A percentile compares a stretch with the other conserved stretches of the same genome.
Evolutionary conservation across 2,329 filamentous ascomycete genomes (phyloP).

Genomic region (Aspergillus puulaauensis): DNA sequence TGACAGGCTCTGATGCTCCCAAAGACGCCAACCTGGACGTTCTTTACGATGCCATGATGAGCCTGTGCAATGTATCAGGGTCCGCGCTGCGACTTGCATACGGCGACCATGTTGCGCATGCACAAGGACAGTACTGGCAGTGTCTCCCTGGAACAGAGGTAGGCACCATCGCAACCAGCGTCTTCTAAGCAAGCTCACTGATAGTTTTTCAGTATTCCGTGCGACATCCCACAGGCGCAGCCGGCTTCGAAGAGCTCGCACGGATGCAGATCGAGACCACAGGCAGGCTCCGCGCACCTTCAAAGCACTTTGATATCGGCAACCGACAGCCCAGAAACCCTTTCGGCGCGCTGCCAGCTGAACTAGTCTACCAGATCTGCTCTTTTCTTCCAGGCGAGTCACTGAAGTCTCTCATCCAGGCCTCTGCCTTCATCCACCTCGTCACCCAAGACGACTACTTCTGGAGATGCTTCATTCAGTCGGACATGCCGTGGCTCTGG

Average conservation of each 20-base stretch:
- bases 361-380: conserved; percentile 21
- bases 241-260: conserved; percentile 8
- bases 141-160: conserved; percentile 22
- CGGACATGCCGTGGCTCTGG: conserved; percentile 24
- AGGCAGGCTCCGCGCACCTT: conserved; percentile 5
- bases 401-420: conserved; percentile 16
- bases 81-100: conserved; percentile 19
- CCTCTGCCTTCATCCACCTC: conserved; percentile 17
- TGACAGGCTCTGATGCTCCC: conserved; percentile 16
- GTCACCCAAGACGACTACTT: conserved; percentile 21
- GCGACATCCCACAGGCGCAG: conserved; percentile 16
- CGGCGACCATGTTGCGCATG: conserved; percentile 16
- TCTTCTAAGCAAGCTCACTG: neutral
- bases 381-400: conserved; percentile 17
- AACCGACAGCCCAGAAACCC: conserved; percentile 15
- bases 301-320: conserved; percentile 4
- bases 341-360: conserved; percentile 18
- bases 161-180: neutral
- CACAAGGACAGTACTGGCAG: conserved; percentile 24
- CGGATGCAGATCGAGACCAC: conserved; percentile 8
- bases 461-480: conserved; percentile 19
- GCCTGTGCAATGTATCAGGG: conserved; percentile 13
- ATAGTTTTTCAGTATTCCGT: conserved; percentile 15
- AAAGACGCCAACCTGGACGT: conserved; percentile 15
- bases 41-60: conserved; percentile 18